These are phyloP conservation scores for Phialemonium atrogriseum DNA, from an alignment of 2,329 filamentous ascomycete genomes.

Conservation along the genomic window DNA sequence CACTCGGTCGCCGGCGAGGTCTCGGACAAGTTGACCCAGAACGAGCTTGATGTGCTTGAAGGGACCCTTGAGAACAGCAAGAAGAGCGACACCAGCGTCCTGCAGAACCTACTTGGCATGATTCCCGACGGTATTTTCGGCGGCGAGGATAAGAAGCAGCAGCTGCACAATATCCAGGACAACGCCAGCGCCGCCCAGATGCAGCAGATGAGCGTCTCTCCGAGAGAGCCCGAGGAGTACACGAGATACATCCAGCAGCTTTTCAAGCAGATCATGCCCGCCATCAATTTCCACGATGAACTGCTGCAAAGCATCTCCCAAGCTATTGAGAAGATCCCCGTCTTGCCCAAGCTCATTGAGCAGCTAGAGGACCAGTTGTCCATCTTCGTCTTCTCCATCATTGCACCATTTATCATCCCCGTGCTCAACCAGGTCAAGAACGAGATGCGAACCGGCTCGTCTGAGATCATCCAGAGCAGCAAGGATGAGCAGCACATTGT, in stretches of 20 bases:
- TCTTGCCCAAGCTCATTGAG: slow-evolving; percentile 77
- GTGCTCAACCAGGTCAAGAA: slow-evolving; percentile 80
- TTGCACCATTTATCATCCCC: slow-evolving; percentile 81
- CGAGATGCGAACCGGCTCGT: slow-evolving; percentile 78
- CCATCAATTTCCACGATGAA: slow-evolving; percentile 85
- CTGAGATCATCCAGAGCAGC: slow-evolving; percentile 80
- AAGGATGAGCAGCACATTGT: slow-evolving; percentile 78
- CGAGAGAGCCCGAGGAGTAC: slow-evolving; percentile 76
- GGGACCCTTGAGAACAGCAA: slow-evolving; percentile 63
- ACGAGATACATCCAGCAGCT: slow-evolving; percentile 67
- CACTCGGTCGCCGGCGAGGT: slow-evolving; percentile 77
- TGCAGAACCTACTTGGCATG: slow-evolving; percentile 73
- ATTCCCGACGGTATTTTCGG: slow-evolving; percentile 77
- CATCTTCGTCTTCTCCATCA: slow-evolving; percentile 82
- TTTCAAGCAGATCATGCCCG: slow-evolving; percentile 75
- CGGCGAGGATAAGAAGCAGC: slow-evolving; percentile 61
- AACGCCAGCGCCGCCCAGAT: slow-evolving; percentile 70
- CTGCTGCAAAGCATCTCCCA: slow-evolving; percentile 71
- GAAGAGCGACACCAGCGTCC: slow-evolving; percentile 60
- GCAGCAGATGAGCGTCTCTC: slow-evolving; percentile 64
- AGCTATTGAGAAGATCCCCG: slow-evolving; percentile 76
- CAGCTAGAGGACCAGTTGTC: slow-evolving; percentile 82
- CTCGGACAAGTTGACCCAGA: slow-evolving; percentile 83
- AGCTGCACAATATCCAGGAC: slow-evolving; percentile 71
- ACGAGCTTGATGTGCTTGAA: slow-evolving; percentile 82